Conservation (phyloP, 2,329 filamentous ascomycete genomes). For the Aureobasidium zeae region DNA sequence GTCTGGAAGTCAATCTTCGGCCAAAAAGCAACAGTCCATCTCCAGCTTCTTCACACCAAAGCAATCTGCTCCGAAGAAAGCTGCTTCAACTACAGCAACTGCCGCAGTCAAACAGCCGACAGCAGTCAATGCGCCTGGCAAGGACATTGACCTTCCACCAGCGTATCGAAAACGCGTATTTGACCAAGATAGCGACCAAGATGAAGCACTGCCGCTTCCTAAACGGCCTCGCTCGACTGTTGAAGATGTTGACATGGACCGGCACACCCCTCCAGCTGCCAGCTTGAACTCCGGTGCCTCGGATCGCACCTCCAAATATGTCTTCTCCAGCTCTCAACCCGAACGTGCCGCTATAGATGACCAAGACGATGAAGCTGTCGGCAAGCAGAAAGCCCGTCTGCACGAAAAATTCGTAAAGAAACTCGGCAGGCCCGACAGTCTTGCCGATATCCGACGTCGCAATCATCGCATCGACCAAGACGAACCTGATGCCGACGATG, state of each 20-base stretch:
- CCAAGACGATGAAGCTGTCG: constrained; percentile 43
- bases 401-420: constrained; percentile 85
- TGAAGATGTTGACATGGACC: constrained; percentile 13
- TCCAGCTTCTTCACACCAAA: constrained; percentile 68
- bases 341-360: constrained; percentile 26
- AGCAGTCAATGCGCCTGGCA: constrained; percentile 17
- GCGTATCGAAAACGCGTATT: constrained; percentile 30
- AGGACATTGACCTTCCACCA: constrained; percentile 11
- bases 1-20: constrained; percentile 21
- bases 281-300: constrained; percentile 21
- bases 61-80: constrained; percentile 38
- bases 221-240: constrained; percentile 18
- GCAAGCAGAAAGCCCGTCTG: constrained; percentile 57
- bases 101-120: constrained; percentile 13
- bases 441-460: constrained; percentile 56
- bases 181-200: constrained; percentile 32
- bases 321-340: constrained; percentile 45
- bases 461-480: constrained; percentile 49
- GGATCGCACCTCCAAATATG: constrained; percentile 48
- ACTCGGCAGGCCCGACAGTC: constrained; percentile 74
- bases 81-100: constrained; percentile 73
- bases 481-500: constrained; percentile 44
- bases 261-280: constrained; percentile 21
- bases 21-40: constrained; percentile 70
- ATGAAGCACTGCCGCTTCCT: constrained; percentile 32